Evolutionary conservation across 306 rosid genomes (phyloP).

Genomic region (Glycine soja): DNA sequence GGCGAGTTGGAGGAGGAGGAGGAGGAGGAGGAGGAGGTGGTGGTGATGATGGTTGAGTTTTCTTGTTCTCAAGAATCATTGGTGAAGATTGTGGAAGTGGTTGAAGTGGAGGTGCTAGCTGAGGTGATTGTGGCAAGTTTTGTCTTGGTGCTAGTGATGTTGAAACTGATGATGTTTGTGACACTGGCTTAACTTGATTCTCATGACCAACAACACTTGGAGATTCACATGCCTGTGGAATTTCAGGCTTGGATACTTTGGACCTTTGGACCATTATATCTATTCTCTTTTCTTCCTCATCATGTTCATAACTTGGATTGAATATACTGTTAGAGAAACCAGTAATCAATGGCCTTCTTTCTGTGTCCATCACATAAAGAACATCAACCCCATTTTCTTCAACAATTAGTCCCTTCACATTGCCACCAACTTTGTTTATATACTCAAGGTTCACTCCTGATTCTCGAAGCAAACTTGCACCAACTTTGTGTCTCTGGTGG

Average conservation of each 20-base stretch:
- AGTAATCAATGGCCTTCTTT: constrained; percentile 52
- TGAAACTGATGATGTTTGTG: constrained; percentile 39
- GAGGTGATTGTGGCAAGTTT: constrained; percentile 25
- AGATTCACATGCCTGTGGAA: constrained; percentile 1
- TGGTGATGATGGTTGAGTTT: constrained; percentile 38
- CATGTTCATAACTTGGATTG: constrained; percentile 65
- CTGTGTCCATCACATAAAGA: constrained; percentile 56
- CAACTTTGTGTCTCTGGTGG: constrained; percentile 43
- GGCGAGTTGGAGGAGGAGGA: constrained; percentile 14
- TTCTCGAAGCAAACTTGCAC: constrained; percentile 51
- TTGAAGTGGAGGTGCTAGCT: neutral
- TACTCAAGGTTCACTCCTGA: constrained; percentile 44
- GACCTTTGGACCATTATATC: constrained; percentile 50
- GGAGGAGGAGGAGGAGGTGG: constrained; percentile 25
- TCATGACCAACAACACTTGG: neutral
- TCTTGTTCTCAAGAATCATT: constrained; percentile 44
- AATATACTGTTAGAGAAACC: constrained; percentile 50
- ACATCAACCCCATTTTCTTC: constrained; percentile 61
- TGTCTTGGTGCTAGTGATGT: constrained; percentile 28
- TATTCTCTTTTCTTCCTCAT: constrained; percentile 56
- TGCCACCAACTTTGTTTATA: constrained; percentile 53
- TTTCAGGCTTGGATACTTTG: constrained; percentile 29
- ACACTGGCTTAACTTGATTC: constrained; percentile 34
- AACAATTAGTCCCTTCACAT: constrained; percentile 59
- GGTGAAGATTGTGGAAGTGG: constrained; percentile 45